Base-by-base conservation (phyloP, 768 basidiomycete genomes). In the Gloeostereum incarnatum region DNA sequence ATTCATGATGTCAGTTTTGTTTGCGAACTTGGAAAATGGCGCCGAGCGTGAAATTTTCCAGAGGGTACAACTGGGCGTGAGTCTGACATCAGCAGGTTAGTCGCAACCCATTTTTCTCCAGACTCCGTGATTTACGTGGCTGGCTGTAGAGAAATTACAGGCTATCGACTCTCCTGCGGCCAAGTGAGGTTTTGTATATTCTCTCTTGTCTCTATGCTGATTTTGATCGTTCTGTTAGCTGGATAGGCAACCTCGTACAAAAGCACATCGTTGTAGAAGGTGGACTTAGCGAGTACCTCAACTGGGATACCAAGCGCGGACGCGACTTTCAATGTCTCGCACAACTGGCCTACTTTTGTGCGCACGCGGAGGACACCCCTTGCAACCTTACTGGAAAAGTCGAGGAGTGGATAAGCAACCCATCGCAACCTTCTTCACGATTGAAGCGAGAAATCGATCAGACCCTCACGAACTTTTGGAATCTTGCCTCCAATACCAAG, bases 21-120 rank as follows among this genome's bases (percentile, higher is more conserved):
- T 89, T 47, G 55, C 62, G 24, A 53, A 62, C 20, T 59, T 90
- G 1, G 54, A 66, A 2, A 63, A 71, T 9, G 62, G 65, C 4
- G 60, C 66, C 3, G 85, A 90, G 54, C 73, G 86, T 35, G 87
- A 90, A 38, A 78, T 89, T 16, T 87, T 86, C 50, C 81, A 85
- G 47, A 67, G 88, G 19, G 87, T 91, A 11, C 88, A 91, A 47
- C 56, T 90, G 27, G 87, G 87, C 38, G 75, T 86, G 61, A 63
- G 74, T 11, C 63, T 91, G 33, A 80, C 81, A 6, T 70, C 78
- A 16, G 81, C 85, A 52, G 83, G 85, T 81, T 49, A 31, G 61
- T 48, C n/a, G 6, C 19, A n/a, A 3, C 20, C 10, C 23, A 18
- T 37, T 18, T n/a, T n/a, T 22, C 16, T 45, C 20, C 5, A 11